These are phyloP conservation scores for Monilinia fructicola DNA, from an alignment of 2,329 filamentous ascomycete species.

Conservation along the genomic window DNA sequence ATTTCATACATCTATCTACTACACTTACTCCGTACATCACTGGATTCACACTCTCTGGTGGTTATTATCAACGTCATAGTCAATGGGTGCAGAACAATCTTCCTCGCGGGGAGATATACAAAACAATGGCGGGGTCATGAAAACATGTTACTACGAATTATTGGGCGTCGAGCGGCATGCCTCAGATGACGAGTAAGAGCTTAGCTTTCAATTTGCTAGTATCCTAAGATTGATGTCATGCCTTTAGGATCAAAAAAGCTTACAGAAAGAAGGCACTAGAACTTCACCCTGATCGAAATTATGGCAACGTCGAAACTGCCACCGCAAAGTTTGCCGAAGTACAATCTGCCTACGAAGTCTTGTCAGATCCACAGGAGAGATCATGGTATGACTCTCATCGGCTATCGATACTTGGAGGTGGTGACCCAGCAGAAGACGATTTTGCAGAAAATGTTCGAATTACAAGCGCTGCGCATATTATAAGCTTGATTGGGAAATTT, in stretches of 20 bases:
- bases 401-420: slow-evolving; percentile 68
- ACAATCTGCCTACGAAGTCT: slow-evolving; percentile 90
- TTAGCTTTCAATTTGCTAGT: slow-evolving; percentile 2
- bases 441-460: slow-evolving; percentile 70
- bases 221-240: slow-evolving; percentile 24
- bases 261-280: slow-evolving; percentile 90
- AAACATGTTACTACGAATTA: slow-evolving; percentile 84
- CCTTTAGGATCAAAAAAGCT: slow-evolving; percentile 78
- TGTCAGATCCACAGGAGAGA: slow-evolving; percentile 92
- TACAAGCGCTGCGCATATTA: slow-evolving; percentile 78
- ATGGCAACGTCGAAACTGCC: slow-evolving; percentile 77
- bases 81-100: slow-evolving; percentile 37
- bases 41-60: neutral
- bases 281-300: slow-evolving; percentile 92
- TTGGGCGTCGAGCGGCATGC: slow-evolving; percentile 71
- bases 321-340: slow-evolving; percentile 88
- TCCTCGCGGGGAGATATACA: slow-evolving; percentile 24
- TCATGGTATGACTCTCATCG: slow-evolving; percentile 98
- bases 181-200: slow-evolving; percentile 71
- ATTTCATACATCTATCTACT: neutral
- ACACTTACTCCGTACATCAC: too few species aligned
- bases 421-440: slow-evolving; percentile 46
- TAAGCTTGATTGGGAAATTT: slow-evolving; percentile 76
- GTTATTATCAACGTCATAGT: neutral
- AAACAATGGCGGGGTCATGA: slow-evolving; percentile 41